Base-by-base conservation (phyloP, 2,329 filamentous ascomycete species). In the Xylariaceae sp. region DNA sequence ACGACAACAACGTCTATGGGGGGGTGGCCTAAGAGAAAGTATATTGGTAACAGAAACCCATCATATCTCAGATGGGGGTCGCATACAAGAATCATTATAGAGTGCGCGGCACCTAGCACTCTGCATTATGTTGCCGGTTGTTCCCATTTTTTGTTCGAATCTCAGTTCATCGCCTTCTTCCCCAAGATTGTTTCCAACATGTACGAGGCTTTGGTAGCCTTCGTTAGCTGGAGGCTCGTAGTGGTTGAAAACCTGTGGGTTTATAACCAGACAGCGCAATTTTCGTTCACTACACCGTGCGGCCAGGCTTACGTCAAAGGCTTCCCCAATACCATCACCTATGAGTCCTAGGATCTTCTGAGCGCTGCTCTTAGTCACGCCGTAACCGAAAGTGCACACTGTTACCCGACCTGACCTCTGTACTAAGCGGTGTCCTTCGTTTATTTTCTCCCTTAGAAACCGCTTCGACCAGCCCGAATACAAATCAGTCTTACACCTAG, bases 21-120 rank as follows among this genome's bases (percentile, higher is more conserved):
- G n/a, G n/a, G n/a, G n/a, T n/a, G n/a, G n/a, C n/a, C n/a, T n/a
- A n/a, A n/a, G n/a, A n/a, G n/a, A n/a, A n/a, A n/a, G n/a, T n/a
- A n/a, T n/a, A n/a, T n/a, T n/a, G n/a, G n/a, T n/a, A n/a, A n/a
- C n/a, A n/a, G n/a, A n/a, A n/a, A 16, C 14, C 33, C n/a, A 14
- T 36, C 33, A 36, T 16, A 36, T 36, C 33, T 62, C 61, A 17
- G 58, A 63, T 1, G 61, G 61, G 5, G 58, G 58, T 19, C 55
- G 53, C 56, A 63, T 58, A 40, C 71, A 74, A 11, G 56, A 63
- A 21, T 61, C 58, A 8, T 63, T 57, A 60, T 70, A 75, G 8
- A 75, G 53, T 17, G 70, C 72, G 26, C 60, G 56, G 45, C 73
- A 76, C n/a, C 73, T 65, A 7, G 73, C 72, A 51, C 74, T 76